Evolutionary conservation across 139 green algal genomes (phyloP).

Genomic region (Picochlorum sp.): DNA sequence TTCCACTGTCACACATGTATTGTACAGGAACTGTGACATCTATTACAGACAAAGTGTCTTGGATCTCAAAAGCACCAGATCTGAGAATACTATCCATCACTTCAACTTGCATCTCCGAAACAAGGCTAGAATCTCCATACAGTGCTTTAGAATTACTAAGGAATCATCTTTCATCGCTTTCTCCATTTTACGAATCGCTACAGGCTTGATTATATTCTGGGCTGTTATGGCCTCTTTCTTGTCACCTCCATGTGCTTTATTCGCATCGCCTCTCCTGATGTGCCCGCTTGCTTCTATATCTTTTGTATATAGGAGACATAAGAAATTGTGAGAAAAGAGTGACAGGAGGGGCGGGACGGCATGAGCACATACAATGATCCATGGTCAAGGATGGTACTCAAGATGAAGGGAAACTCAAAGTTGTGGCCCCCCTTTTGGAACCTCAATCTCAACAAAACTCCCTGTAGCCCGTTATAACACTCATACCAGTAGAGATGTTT

Average conservation of each 20-base stretch:
- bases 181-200: slow-evolving; percentile 26
- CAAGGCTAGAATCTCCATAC: slow-evolving; percentile 30
- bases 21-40: slow-evolving; percentile 45
- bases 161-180: slow-evolving; percentile 25
- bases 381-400: slow-evolving; percentile 13
- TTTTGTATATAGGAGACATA: background rate
- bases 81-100: background rate
- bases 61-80: slow-evolving; percentile 2
- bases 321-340: background rate
- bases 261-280: background rate
- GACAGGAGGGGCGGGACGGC: slow-evolving; percentile 23
- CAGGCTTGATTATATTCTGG: slow-evolving; percentile 28
- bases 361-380: slow-evolving; percentile 19
- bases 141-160: slow-evolving; percentile 33
- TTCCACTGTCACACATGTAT: slow-evolving; percentile 29
- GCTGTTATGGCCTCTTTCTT: slow-evolving; percentile 10
- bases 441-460: slow-evolving; percentile 30
- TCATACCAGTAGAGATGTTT: slow-evolving; percentile 19
- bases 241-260: slow-evolving; percentile 7
- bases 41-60: slow-evolving; percentile 8
- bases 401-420: slow-evolving; percentile 44
- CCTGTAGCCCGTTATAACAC: slow-evolving; percentile 19
- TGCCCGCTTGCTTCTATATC: slow-evolving; percentile 5
- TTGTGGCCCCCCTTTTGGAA: slow-evolving; percentile 29
- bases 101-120: background rate